Evolutionary conservation across 306 rosid species (phyloP), one percentile per base, ranked within the genome.

Genomic region (Trifolium pratense): DNA sequence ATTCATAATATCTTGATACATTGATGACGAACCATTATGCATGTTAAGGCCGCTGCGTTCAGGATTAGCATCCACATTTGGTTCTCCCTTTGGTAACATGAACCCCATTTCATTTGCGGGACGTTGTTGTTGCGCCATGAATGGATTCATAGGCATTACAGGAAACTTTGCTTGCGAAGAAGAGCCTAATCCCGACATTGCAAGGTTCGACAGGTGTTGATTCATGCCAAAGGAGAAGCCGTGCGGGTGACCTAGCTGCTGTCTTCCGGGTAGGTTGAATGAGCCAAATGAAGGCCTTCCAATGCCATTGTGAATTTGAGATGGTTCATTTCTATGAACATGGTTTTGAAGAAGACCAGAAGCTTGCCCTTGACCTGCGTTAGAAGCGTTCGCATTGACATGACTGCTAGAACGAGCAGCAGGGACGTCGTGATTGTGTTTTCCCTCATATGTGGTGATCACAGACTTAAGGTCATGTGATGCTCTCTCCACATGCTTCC

Each of bases 401-500:
- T 91, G 97, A 52, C 93, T 93, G 77, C 92, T 93, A 17, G 87
- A 81, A 25, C 98, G 94, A 58, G 92, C 96, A 9, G 91, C 97
- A 0, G 97, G 98, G 76, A 93, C 97, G 37, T 89, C 96, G 18
- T 91, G 98, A 75, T 93, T 89, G 86, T 93, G 98, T 84, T 93
- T 93, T 66, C 98, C 98, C 78, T 93, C 98, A 2, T 93, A 93
- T 5, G 98, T 93, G 5, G 97, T 93, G 76, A 93, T 93, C 70
- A 93, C 98, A 0, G 97, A 90, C 79, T 93, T 93, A 5, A 89
- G 89, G 83, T 93, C 98, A 67, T 90, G 93, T 1, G 98, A 93
- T 40, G 96, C 98, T 80, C 98, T 84, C 87, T 93, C 98, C 55
- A 93, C 98, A 52, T 93, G 98, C 84, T 93, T 93, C 89, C 98